A percentile compares a stretch with the other conserved stretches of the same genome.
These are phyloP conservation scores for Corchorus olitorius DNA, from an alignment of 345 rosid species.

Conservation along the genomic window DNA sequence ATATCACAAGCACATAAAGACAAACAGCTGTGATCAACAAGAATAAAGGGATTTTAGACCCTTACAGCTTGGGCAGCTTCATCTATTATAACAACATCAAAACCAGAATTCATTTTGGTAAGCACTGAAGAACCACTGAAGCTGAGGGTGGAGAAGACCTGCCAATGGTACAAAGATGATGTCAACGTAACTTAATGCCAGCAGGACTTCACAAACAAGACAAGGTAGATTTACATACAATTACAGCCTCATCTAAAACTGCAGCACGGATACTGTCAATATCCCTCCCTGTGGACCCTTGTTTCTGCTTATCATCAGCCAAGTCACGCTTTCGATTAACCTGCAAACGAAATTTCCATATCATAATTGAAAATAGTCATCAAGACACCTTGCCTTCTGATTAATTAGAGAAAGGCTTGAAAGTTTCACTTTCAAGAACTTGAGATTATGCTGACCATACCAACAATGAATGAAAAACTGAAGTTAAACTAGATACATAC, in stretches of 20 bases:
- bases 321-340: slow-evolving; percentile 73
- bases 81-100: slow-evolving; percentile 95
- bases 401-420: neutral
- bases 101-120: slow-evolving; percentile 63
- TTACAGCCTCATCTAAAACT: slow-evolving; percentile 83
- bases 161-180: slow-evolving; percentile 32
- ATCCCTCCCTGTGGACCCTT: slow-evolving; percentile 68
- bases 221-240: slow-evolving; percentile 50
- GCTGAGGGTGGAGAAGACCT: slow-evolving; percentile 95
- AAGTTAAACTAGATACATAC: slow-evolving; percentile 49
- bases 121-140: slow-evolving; percentile 88
- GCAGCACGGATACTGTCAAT: slow-evolving; percentile 71
- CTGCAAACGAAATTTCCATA: slow-evolving; percentile 44
- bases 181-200: slow-evolving; percentile 2
- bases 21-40: neutral
- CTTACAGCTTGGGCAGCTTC: slow-evolving; percentile 99
- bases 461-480: slow-evolving; percentile 4
- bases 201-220: slow-evolving; percentile 19
- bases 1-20: neutral
- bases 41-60: slow-evolving; percentile 12
- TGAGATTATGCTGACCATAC: slow-evolving; percentile 16
- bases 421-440: slow-evolving; percentile 2
- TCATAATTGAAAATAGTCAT: too few species aligned
- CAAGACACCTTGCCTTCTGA: neutral
- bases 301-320: slow-evolving; percentile 69